Percentiles rank a stretch among this genome's conserved stretches.
Evolutionary conservation across 2,329 filamentous ascomycete genomes (phyloP).

Genomic region (Fusarium nodosum): DNA sequence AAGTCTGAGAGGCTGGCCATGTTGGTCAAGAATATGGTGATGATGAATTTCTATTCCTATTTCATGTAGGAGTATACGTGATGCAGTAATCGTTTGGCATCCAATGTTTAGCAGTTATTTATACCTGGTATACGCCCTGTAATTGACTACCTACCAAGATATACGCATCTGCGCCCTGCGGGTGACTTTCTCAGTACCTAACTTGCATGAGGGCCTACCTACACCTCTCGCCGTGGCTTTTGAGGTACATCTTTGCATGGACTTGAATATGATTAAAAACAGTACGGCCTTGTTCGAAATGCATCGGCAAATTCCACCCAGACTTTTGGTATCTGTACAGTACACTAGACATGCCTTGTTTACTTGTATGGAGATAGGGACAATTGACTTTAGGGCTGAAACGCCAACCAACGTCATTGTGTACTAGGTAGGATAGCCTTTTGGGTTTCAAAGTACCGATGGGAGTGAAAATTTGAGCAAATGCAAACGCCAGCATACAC

Average conservation of each 20-base stretch:
- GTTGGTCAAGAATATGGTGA: not conserved
- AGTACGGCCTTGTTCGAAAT: not conserved
- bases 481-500: slow-evolving; percentile 4
- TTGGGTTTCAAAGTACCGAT: not conserved
- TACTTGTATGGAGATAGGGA: not conserved
- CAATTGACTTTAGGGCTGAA: slow-evolving; percentile 16
- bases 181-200: not conserved
- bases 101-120: slow-evolving; percentile 1
- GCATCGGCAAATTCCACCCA: not conserved
- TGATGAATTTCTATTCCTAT: not conserved
- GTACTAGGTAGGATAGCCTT: not conserved
- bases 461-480: not conserved
- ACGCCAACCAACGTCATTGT: not conserved
- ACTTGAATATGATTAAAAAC: not conserved
- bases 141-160: not conserved
- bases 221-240: not conserved
- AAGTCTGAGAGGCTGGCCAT: slow-evolving; percentile 50
- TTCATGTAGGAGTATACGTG: not conserved
- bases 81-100: not conserved
- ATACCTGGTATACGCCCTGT: slow-evolving; percentile 7
- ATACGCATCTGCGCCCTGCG: not conserved
- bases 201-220: not conserved
- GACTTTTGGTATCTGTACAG: not conserved
- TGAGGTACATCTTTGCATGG: not conserved
- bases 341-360: not conserved